phyloP scores from a whole-genome alignment of 495 filamentous ascomycete genomes.

The Oidiodendron maius region DNA sequence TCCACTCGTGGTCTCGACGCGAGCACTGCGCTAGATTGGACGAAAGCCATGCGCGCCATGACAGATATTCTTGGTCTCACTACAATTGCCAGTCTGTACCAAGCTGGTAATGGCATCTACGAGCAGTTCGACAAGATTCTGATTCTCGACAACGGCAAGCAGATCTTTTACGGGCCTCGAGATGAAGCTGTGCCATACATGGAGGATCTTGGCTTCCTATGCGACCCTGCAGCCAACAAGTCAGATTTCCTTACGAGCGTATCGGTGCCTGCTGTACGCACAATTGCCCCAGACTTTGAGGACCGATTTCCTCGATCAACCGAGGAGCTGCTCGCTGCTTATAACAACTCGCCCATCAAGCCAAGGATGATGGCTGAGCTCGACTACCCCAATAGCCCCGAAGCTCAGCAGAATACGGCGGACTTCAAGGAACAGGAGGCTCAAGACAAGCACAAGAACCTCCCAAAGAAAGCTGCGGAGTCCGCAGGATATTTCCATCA shows the following conservation, averaged over 20 bases:
- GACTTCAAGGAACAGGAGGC: too few relatives aligned
- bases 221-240: conserved; percentile 49
- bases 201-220: conserved; percentile 49
- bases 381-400: conserved; percentile 59
- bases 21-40: conserved; percentile 42
- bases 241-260: conserved; percentile 71
- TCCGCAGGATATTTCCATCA: conserved; percentile 56
- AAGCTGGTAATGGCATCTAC: conserved; percentile 35
- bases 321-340: conserved; percentile 61
- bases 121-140: conserved; percentile 59
- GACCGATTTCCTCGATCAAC: conserved; percentile 60
- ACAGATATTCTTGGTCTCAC: conserved; percentile 40
- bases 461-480: conserved; percentile 58
- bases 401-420: conserved; percentile 53
- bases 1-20: conserved; percentile 49
- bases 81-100: conserved; percentile 50
- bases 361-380: conserved; percentile 56
- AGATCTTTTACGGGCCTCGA: conserved; percentile 63
- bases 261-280: conserved; percentile 60
- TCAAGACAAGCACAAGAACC: too few relatives aligned
- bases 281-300: conserved; percentile 54
- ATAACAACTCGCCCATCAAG: conserved; percentile 49
- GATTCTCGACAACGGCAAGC: conserved; percentile 56
- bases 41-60: conserved; percentile 38
- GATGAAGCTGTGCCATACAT: conserved; percentile 57